These are phyloP conservation scores for Teunomyces atbi DNA, from an alignment of 805 yeast genomes.

Conservation along the genomic window DNA sequence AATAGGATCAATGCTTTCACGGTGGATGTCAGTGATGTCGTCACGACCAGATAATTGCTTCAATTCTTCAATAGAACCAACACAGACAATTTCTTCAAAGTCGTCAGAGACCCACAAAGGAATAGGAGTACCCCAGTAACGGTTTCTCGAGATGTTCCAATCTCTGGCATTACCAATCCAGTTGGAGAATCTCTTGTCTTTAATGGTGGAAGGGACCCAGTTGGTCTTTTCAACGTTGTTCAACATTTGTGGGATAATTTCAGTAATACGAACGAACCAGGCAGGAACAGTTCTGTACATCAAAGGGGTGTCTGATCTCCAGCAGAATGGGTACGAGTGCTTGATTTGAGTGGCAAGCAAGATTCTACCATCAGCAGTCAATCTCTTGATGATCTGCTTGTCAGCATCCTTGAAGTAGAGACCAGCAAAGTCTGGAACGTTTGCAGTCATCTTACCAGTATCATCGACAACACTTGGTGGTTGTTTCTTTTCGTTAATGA, in stretches of 20 bases:
- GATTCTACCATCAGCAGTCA: slow-evolving; percentile 75
- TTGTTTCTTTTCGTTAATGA: slow-evolving; percentile 61
- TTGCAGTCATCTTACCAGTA: slow-evolving; percentile 76
- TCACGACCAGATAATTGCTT: slow-evolving; percentile 77
- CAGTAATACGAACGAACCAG: slow-evolving; percentile 93
- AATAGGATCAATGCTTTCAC: slow-evolving; percentile 86
- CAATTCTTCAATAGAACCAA: slow-evolving; percentile 88
- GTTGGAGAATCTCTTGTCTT: slow-evolving; percentile 93
- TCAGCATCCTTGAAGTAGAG: slow-evolving; percentile 95
- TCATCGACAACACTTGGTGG: slow-evolving; percentile 98
- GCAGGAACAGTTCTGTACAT: slow-evolving; percentile 96
- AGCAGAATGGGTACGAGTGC: slow-evolving; percentile 99
- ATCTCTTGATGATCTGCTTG: slow-evolving; percentile 77
- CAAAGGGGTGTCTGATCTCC: slow-evolving; percentile 99
- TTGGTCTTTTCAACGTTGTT: slow-evolving; percentile 78
- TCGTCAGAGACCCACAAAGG: slow-evolving; percentile 98
- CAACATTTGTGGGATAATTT: slow-evolving; percentile 85
- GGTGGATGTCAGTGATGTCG: slow-evolving; percentile 86
- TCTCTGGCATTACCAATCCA: slow-evolving; percentile 99
- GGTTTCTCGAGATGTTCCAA: slow-evolving; percentile 97
- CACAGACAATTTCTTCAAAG: slow-evolving; percentile 85
- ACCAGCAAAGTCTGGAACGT: slow-evolving; percentile 75
- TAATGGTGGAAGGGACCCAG: slow-evolving; percentile 92
- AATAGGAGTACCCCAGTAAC: slow-evolving; percentile 99
- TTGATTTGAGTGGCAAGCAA: slow-evolving; percentile 77